These are phyloP conservation scores for Corymbia maculata DNA, from an alignment of 345 rosid genomes.

Conservation along the genomic window DNA sequence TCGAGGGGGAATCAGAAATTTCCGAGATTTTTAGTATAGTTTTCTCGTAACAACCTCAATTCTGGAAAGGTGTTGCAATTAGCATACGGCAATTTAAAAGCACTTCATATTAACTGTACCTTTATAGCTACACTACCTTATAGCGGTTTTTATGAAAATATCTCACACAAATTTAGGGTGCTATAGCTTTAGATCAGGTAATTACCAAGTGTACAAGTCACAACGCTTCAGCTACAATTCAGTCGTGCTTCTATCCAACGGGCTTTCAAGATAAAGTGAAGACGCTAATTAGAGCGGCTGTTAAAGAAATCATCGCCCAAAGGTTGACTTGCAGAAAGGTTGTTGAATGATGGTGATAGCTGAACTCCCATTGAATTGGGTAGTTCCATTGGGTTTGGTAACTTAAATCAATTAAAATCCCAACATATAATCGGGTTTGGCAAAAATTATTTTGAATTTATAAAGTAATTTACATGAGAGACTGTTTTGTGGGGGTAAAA, in stretches of 20 bases:
- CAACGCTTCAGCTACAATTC: neutral
- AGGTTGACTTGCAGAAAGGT: neutral
- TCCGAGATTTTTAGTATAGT: neutral
- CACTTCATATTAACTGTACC: neutral
- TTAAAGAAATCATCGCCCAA: neutral
- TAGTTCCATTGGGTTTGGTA: neutral
- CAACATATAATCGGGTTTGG: neutral
- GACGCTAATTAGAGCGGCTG: neutral
- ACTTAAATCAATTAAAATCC: neutral
- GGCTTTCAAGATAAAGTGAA: neutral
- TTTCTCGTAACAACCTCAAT: neutral
- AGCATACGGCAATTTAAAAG: neutral
- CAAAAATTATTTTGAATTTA: neutral
- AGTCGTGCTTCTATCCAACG: neutral
- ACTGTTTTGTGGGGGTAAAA: neutral
- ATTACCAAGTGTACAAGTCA: neutral
- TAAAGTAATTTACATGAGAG: neutral
- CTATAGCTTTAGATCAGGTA: neutral
- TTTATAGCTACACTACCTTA: neutral
- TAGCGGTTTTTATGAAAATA: no score
- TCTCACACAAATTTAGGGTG: neutral
- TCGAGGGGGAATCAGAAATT: neutral
- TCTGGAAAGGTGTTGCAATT: neutral
- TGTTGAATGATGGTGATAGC: neutral
- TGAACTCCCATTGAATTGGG: neutral